Conservation (phyloP, 2,329 filamentous ascomycete genomes). For the Lasiodiplodia hormozganensis region DNA sequence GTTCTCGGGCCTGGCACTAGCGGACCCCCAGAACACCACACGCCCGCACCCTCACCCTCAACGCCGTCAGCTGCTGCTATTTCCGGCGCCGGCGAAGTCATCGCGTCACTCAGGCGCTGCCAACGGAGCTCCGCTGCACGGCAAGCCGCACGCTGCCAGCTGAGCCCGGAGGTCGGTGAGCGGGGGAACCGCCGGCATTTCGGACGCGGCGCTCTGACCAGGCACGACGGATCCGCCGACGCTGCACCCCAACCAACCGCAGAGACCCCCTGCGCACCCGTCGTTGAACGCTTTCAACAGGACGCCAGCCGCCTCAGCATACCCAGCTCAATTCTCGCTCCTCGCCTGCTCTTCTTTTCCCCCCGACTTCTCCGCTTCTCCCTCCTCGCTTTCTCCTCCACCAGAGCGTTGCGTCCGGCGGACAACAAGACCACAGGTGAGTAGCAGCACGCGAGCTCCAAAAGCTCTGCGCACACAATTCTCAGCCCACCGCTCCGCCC, state of each 20-base stretch:
- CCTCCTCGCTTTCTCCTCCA: conserved; percentile 6
- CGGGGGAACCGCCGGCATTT: not conserved
- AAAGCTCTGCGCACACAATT: conserved; percentile 3
- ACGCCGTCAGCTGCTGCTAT: conserved; percentile 4
- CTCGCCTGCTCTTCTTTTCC: conserved; percentile 16
- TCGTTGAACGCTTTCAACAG: conserved; percentile 17
- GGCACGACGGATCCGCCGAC: not conserved
- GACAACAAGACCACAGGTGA: conserved; percentile 9
- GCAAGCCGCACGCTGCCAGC: not conserved
- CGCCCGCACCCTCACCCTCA: not conserved
- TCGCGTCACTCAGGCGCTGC: not conserved
- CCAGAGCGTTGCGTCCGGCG: conserved; percentile 18
- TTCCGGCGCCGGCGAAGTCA: not conserved
- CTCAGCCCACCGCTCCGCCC: not conserved
- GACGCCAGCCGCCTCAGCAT: conserved; percentile 8
- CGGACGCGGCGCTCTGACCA: not conserved
- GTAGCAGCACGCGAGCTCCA: conserved; percentile 9
- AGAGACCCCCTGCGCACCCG: conserved; percentile 17
- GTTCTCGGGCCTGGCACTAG: conserved; percentile 4
- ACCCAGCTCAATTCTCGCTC: conserved; percentile 18
- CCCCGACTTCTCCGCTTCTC: not conserved
- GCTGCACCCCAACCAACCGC: conserved; percentile 10
- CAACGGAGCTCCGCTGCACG: conserved; percentile 3
- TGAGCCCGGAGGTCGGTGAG: conserved; percentile 1
- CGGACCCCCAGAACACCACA: not conserved